These are phyloP conservation scores for Odonthalia washingtoniensis DNA, from an alignment of 31 red algal species.

Conservation along the genomic window DNA sequence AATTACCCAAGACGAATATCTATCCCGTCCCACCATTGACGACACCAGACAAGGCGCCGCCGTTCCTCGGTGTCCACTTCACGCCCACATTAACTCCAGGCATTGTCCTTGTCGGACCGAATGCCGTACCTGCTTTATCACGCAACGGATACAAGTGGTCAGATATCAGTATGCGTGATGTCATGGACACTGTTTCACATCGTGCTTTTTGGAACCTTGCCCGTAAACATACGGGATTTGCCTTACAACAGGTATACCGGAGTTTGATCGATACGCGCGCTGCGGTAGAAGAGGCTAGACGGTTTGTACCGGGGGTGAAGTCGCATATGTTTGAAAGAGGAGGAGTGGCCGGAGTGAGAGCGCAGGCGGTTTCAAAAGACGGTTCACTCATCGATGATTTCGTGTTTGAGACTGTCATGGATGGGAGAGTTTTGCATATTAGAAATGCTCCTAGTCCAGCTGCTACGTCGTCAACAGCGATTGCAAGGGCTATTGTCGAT, in stretches of 20 bases:
- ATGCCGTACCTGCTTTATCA: constrained; percentile 68
- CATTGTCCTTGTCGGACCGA: constrained; percentile 82
- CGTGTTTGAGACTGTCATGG: constrained; percentile 66
- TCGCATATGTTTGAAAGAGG: constrained; percentile 57
- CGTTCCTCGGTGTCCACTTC: constrained; percentile 94
- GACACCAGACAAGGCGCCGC: neutral
- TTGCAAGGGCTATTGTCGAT: constrained; percentile 71
- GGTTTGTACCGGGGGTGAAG: constrained; percentile 67
- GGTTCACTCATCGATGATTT: constrained; percentile 91
- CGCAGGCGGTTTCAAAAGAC: constrained; percentile 77
- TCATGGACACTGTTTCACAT: constrained; percentile 47
- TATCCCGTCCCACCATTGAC: constrained; percentile 90
- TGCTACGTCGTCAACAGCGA: constrained; percentile 83
- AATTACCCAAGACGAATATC: constrained; percentile 64
- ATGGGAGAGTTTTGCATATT: constrained; percentile 71
- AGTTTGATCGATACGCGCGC: constrained; percentile 28
- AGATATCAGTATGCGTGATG: constrained; percentile 27
- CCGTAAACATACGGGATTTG: constrained; percentile 35
- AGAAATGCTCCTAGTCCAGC: constrained; percentile 93
- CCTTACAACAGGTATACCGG: constrained; percentile 39
- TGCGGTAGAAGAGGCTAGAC: constrained; percentile 30
- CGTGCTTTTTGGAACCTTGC: constrained; percentile 85
- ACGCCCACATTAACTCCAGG: constrained; percentile 76
- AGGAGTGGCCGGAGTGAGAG: constrained; percentile 64
- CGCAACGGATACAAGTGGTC: constrained; percentile 53